Evolutionary conservation across 345 rosid genomes (phyloP), one percentile per base, ranked within the genome.

Genomic region (Moricandia arvensis): DNA sequence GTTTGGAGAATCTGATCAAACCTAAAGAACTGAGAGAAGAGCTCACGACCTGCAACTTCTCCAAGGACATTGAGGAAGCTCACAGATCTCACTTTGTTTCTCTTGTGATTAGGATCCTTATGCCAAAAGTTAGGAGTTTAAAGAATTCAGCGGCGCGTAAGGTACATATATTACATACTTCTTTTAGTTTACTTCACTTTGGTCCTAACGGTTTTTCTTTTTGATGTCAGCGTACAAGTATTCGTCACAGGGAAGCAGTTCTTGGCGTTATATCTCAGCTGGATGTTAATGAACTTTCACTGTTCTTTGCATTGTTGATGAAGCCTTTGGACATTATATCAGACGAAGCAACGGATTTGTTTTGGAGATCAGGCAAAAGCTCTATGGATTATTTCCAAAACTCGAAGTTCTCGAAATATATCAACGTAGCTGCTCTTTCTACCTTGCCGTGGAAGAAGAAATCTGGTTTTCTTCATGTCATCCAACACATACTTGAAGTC

Each of bases 121-220:
- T 85, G 79, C 93, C 96, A 54, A 93, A 89, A 87, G 88, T 93
- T 67, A 85, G 92, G 82, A 93, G 80, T 68, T 75, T 87, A 74
- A 91, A 87, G 85, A 82, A 68, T 1, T 88, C 88, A 24, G 94
- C 93, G 41, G 84, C 98, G 55, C 87, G 93, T 59, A 86, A 90
- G 90, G 98, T 93, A 80, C 69, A 63, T 59, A 1, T 27, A 9
- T 58, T 59, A 26, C 51, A 63, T 71, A 37, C 71, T 29, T 41
- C 6, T 31, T 47, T 38, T 6, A 15, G n/a, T 35, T 73, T 69
- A 57, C 66, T 21, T 16, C 49, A 34, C 17, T 35, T 69, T 17
- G 38, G 43, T 75, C 61, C 27, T 26, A 59, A 68, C 16, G 9
- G 24, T 6, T 21, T 63, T 11, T 24, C 1, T 10, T 67, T 74